A percentile compares a stretch with the other conserved stretches of the same genome.
phyloP scores from a whole-genome alignment of 352 stramenopile genomes.

The Globisporangium alternatum region DNA sequence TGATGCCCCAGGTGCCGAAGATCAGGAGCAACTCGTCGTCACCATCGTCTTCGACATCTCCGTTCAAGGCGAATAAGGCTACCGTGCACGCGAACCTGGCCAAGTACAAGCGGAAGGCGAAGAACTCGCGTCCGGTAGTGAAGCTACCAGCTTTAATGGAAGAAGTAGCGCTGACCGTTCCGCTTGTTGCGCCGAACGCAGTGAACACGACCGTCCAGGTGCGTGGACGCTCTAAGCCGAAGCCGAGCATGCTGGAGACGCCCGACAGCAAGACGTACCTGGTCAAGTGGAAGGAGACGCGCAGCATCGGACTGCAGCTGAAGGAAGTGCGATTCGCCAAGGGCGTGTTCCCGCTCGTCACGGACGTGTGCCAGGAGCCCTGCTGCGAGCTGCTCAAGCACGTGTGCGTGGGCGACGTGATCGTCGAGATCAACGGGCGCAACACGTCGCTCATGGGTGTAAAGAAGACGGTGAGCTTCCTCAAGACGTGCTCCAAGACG shows the following conservation, averaged over 20 bases:
- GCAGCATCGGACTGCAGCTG: slow-evolving; percentile 82
- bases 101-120: slow-evolving; percentile 78
- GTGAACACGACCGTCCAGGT: slow-evolving; percentile 87
- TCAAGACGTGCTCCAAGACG: slow-evolving; percentile 85
- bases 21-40: slow-evolving; percentile 23
- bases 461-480: slow-evolving; percentile 87
- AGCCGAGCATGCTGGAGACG: slow-evolving; percentile 73
- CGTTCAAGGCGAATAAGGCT: slow-evolving; percentile 34
- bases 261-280: slow-evolving; percentile 82
- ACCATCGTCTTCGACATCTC: slow-evolving; percentile 6
- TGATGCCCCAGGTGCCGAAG: slow-evolving; percentile 46
- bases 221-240: slow-evolving; percentile 70
- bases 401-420: slow-evolving; percentile 81
- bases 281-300: slow-evolving; percentile 87
- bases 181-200: slow-evolving; percentile 68
- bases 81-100: slow-evolving; percentile 58
- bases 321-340: slow-evolving; percentile 79
- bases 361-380: slow-evolving; percentile 77
- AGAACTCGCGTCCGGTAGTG: slow-evolving; percentile 51
- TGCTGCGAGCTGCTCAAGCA: slow-evolving; percentile 83
- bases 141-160: slow-evolving; percentile 71
- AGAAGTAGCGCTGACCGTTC: slow-evolving; percentile 63
- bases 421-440: slow-evolving; percentile 87
- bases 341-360: slow-evolving; percentile 77
- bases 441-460: slow-evolving; percentile 88